Evolutionary conservation across 257 asterid species (phyloP).

Genomic region (Coffea canephora): DNA sequence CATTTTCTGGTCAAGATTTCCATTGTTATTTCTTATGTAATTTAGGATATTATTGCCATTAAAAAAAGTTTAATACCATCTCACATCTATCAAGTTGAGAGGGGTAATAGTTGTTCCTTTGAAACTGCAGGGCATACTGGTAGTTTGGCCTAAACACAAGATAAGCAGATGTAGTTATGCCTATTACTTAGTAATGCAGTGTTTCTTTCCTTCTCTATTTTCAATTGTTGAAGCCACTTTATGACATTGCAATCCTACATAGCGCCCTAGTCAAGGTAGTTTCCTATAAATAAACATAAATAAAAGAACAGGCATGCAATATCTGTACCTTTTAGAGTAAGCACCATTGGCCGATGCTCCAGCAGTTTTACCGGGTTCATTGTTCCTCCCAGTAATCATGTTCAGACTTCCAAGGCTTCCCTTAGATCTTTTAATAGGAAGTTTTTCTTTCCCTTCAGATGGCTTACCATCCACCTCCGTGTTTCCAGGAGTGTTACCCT

Average conservation of each 20-base stretch:
- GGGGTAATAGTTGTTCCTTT: not conserved
- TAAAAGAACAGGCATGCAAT: not conserved
- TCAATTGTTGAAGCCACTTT: not conserved
- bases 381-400: slow-evolving; percentile 73
- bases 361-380: slow-evolving; percentile 57
- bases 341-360: slow-evolving; percentile 73
- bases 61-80: too few species aligned
- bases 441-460: slow-evolving; percentile 75
- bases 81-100: not conserved
- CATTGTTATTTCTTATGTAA: too few species aligned
- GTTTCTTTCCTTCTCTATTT: not conserved
- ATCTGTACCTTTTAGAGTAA: slow-evolving; percentile 67
- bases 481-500: slow-evolving; percentile 64
- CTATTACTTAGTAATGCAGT: not conserved
- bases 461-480: slow-evolving; percentile 72
- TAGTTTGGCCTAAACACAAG: not conserved
- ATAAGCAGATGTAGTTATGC: not conserved
- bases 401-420: slow-evolving; percentile 87
- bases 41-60: not conserved
- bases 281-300: not conserved
- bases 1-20: not conserved
- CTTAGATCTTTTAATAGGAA: slow-evolving; percentile 91
- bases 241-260: not conserved
- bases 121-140: not conserved
- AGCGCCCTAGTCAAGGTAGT: not conserved